These are phyloP conservation scores for Mortierella sp. DNA, from an alignment of 371 early-diverging fungal species.

Conservation along the genomic window DNA sequence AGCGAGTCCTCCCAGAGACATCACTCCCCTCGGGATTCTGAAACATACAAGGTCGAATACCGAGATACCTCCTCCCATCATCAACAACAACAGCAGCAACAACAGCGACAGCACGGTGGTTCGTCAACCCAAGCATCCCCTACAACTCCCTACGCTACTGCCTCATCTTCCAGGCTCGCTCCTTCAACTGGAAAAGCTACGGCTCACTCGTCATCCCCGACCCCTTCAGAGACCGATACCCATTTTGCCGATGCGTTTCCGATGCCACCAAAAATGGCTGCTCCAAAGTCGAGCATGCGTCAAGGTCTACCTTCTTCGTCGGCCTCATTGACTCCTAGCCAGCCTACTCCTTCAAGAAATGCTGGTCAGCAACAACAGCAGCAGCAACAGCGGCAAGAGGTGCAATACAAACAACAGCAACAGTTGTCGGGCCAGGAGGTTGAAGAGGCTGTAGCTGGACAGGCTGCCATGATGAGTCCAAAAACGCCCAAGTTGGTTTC, in stretches of 20 bases:
- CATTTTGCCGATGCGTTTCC: constrained; percentile 20
- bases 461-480: constrained; percentile 9
- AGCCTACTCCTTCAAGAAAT: not conserved
- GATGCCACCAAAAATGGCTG: constrained; percentile 12
- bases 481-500: constrained; percentile 26
- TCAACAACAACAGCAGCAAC: not conserved
- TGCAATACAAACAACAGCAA: not conserved
- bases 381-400: not conserved
- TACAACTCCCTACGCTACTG: not conserved
- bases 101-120: not conserved
- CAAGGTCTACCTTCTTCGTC: not conserved
- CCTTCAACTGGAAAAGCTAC: not conserved
- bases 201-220: not conserved
- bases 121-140: not conserved
- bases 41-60: constrained; percentile 23
- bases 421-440: not conserved
- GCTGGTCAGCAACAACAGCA: constrained; percentile 21
- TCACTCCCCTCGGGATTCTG: constrained; percentile 15
- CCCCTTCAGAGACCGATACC: not conserved
- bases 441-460: not conserved
- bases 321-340: constrained; percentile 8
- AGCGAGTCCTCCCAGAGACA: not conserved
- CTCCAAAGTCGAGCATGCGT: not conserved
- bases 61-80: not conserved
- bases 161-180: constrained; percentile 1